A percentile compares a stretch with the other conserved stretches of the same genome.
Conservation (phyloP, 257 asterid genomes). For the Solanum neorickii region DNA sequence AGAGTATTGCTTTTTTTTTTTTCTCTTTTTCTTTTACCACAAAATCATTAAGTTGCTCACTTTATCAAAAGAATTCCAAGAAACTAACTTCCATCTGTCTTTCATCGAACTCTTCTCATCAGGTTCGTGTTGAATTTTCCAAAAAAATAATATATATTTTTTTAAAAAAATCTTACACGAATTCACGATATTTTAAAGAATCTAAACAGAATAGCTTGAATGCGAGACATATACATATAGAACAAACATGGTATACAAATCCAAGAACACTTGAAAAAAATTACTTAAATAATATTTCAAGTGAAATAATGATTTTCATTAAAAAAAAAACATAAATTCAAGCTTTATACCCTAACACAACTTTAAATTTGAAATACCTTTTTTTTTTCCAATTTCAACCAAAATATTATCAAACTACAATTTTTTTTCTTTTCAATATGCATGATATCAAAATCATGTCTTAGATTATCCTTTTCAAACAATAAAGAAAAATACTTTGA, state of each 20-base stretch:
- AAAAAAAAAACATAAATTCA: neutral
- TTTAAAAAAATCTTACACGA: neutral
- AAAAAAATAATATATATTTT: too few relatives aligned
- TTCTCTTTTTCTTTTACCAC: neutral
- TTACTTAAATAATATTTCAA: neutral
- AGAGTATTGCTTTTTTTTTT: neutral
- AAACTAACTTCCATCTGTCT: neutral
- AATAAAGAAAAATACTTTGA: too few relatives aligned
- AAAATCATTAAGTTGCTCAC: neutral
- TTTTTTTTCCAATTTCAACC: neutral
- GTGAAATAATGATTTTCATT: neutral
- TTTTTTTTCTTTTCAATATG: neutral
- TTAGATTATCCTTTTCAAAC: neutral
- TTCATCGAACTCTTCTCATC: accelerated
- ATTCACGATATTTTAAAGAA: neutral
- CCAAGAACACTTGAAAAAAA: neutral
- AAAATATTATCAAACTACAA: neutral
- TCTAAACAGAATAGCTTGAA: neutral
- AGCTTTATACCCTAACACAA: neutral
- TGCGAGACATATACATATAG: neutral
- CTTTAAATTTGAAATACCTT: too few relatives aligned
- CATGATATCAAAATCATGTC: neutral
- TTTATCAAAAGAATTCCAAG: neutral
- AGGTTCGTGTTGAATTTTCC: accelerated
- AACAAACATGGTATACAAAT: too few relatives aligned